Percentiles rank a stretch among this genome's conserved stretches.
Evolutionary conservation across 2,329 filamentous ascomycete species (phyloP).

Genomic region (Aspergillus viridinutans): DNA sequence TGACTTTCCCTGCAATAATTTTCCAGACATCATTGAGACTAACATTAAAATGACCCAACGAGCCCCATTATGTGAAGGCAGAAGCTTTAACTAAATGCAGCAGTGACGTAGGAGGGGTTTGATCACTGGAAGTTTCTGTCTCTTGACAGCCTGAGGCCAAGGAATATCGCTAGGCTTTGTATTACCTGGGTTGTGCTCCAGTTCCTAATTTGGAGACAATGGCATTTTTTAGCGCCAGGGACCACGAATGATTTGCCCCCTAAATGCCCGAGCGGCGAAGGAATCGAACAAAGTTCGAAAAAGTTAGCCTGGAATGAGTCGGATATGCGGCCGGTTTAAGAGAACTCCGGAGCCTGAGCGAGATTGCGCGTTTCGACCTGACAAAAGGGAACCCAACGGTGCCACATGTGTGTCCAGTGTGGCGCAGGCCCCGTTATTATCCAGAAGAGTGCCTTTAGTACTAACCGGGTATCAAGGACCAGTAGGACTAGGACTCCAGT

Average conservation of each 20-base stretch:
- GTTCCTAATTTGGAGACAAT: neutral
- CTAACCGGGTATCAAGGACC: neutral
- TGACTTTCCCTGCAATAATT: neutral
- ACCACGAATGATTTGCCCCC: neutral
- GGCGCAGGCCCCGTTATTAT: constrained; percentile 19
- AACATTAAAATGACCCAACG: neutral
- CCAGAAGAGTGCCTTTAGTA: neutral
- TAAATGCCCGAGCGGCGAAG: neutral
- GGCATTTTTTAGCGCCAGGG: neutral
- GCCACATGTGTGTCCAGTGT: constrained; percentile 19
- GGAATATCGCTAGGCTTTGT: neutral
- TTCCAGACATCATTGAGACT: neutral
- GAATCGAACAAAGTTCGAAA: neutral
- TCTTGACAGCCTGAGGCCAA: neutral
- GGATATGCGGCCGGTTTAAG: neutral
- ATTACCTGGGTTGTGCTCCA: neutral
- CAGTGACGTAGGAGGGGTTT: neutral
- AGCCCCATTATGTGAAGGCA: neutral
- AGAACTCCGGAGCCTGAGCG: neutral
- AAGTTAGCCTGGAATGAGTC: neutral
- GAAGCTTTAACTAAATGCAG: neutral
- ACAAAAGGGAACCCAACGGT: constrained; percentile 12
- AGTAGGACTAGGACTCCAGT: neutral
- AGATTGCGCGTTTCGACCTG: constrained; percentile 11
- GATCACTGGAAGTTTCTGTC: neutral